Percentiles rank a stretch among this genome's conserved stretches.
phyloP scores from a whole-genome alignment of 2,329 filamentous ascomycete species.

The Paecilomyces sp. region DNA sequence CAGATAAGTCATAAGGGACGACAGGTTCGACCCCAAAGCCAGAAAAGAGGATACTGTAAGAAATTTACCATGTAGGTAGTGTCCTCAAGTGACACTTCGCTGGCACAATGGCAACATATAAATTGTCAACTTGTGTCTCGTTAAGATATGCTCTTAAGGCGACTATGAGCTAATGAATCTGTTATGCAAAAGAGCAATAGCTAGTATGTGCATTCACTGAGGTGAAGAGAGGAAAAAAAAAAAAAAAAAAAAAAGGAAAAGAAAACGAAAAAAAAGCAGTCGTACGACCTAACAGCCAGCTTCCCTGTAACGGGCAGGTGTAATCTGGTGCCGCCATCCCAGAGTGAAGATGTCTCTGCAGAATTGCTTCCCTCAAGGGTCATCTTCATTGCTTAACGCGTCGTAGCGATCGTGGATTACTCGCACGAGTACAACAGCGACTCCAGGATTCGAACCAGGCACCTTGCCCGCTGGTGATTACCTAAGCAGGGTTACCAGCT shows the following conservation, averaged over 20 bases:
- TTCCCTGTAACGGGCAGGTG: conserved; percentile 36
- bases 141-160: too few relatives aligned
- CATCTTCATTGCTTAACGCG: conserved; percentile 47
- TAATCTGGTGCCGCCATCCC: conserved; percentile 48
- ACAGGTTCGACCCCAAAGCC: too few relatives aligned
- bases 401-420: conserved; percentile 48
- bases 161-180: too few relatives aligned
- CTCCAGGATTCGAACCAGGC: conserved; percentile 51
- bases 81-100: too few relatives aligned
- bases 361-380: conserved; percentile 53
- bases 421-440: conserved; percentile 47
- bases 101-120: too few relatives aligned
- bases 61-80: too few relatives aligned
- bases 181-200: too few relatives aligned
- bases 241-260: background rate
- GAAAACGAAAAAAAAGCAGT: background rate
- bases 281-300: background rate
- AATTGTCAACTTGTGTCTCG: too few relatives aligned
- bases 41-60: too few relatives aligned
- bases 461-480: conserved; percentile 33
- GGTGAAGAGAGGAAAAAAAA: background rate
- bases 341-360: conserved; percentile 49
- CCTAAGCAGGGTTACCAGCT: conserved; percentile 31
- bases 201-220: too few relatives aligned
- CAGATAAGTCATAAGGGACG: too few relatives aligned